Evolutionary conservation across 2,329 filamentous ascomycete species (phyloP), one percentile per base, ranked within the genome.

Genomic region (Verticillium tricorpus): DNA sequence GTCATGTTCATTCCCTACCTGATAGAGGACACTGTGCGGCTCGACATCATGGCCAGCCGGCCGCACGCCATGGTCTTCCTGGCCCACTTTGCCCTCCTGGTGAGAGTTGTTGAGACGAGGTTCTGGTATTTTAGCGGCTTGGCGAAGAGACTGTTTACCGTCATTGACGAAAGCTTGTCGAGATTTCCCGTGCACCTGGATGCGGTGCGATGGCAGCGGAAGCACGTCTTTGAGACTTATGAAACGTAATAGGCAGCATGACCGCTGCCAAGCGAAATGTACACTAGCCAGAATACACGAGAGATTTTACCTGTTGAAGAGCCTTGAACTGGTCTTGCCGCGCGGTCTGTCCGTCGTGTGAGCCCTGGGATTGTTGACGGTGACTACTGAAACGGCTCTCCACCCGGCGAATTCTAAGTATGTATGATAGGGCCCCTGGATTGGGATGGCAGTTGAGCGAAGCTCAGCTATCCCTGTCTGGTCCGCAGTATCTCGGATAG

Each of bases 71-170:
- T 72, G 31, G 59, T 73, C 7, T 60, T 73, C 2, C 57, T 73
- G n/a, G 66, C 69, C 5, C 61, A 73, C 39, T 69, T 68, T 32
- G 60, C 65, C 15, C 62, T 73, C 0, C 63, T 68, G 15, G 58
- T 72, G n/a, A 65, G 69, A 25, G 58, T 63, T 5, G 28, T 71
- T 3, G 71, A 73, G 45, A 69, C 60, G 35, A 60, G 52, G 15
- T 72, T 67, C 58, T 73, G 71, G 71, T 71, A 61, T 54, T 7
- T 65, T 2, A 66, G 62, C 59, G 69, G 71, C 2, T 73, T 70
- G 71, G 63, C 67, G 17, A 62, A 52, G 19, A 65, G 67, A 28
- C 7, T 68, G 1, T 59, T 73, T 14, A 56, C 25, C 12, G 58
- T 67, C 3, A 65, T 68, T 54, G 71, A 73, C 11, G 32, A 5